Evolutionary conservation across 345 rosid genomes (phyloP).

Genomic region (Fremontodendron californicum): DNA sequence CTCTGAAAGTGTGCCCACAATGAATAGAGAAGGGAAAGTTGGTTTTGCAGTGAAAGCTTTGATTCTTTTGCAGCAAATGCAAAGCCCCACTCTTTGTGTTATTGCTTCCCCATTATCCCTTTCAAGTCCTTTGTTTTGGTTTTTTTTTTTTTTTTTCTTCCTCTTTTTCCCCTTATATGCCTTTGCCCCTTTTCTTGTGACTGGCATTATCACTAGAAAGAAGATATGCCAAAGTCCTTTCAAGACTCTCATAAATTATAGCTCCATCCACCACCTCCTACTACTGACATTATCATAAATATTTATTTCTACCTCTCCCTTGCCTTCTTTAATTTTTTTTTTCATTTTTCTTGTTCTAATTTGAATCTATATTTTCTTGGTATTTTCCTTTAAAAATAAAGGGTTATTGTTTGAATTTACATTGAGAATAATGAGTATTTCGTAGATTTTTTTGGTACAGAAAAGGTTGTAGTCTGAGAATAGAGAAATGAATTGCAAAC

Average conservation of each 20-base stretch:
- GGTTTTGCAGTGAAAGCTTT: conserved; percentile 27
- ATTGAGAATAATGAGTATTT: too few species aligned
- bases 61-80: conserved; percentile 35
- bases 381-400: neutral
- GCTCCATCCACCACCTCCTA: conserved; percentile 32
- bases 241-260: conserved; percentile 24
- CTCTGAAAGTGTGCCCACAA: conserved; percentile 35
- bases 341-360: neutral
- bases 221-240: conserved; percentile 19
- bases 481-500: too few species aligned
- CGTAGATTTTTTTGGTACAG: too few species aligned
- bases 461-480: too few species aligned
- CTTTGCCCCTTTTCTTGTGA: conserved; percentile 30
- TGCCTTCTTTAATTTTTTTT: conserved; percentile 14
- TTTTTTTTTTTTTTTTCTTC: neutral
- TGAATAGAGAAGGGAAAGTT: conserved; percentile 22
- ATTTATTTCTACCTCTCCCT: conserved; percentile 12
- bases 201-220: conserved; percentile 23
- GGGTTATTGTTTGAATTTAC: neutral
- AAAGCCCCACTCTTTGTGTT: conserved; percentile 15
- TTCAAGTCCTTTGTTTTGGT: neutral
- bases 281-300: conserved; percentile 32
- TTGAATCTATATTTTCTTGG: neutral
- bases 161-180: neutral
- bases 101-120: conserved; percentile 17